Evolutionary conservation across 306 rosid species (phyloP).

Genomic region (Begonia fuchsioides): DNA sequence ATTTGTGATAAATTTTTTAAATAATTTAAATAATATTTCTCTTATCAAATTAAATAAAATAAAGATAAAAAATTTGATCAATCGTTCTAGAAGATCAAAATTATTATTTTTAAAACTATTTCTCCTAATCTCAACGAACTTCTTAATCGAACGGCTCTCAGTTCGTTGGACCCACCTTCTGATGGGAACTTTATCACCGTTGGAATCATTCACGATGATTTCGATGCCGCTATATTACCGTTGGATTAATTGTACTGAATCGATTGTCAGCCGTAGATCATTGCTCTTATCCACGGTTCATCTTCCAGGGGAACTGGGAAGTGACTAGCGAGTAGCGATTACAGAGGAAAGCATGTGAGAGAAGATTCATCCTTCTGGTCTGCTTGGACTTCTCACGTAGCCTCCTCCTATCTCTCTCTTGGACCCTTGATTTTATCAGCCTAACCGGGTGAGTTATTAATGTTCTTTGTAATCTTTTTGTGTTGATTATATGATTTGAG

Average conservation of each 20-base stretch:
- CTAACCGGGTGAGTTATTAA: conserved; percentile 29
- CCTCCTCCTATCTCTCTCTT: conserved; percentile 6
- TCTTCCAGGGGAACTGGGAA: neutral
- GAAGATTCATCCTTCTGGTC: conserved; percentile 2
- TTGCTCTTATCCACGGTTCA: conserved; percentile 30
- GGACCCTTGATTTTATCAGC: conserved; percentile 12
- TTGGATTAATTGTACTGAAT: conserved; percentile 17
- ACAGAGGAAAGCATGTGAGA: neutral
- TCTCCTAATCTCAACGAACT: too few relatives aligned
- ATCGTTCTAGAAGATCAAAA: too few relatives aligned
- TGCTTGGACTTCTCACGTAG: conserved; percentile 1
- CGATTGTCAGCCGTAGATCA: conserved; percentile 14
- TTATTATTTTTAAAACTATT: too few relatives aligned
- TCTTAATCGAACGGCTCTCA: too few relatives aligned
- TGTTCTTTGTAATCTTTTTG: neutral
- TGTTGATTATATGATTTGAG: neutral
- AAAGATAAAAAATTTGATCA: too few relatives aligned
- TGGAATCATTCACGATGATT: conserved; percentile 18
- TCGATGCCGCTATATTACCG: conserved; percentile 18
- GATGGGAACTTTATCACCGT: conserved; percentile 25
- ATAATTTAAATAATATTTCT: too few relatives aligned
- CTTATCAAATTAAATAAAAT: too few relatives aligned
- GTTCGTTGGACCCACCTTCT: too few relatives aligned
- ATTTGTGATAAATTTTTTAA: too few relatives aligned
- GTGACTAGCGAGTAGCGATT: too few relatives aligned